phyloP scores from a whole-genome alignment of 2,329 filamentous ascomycete species.

The Byssothecium circinans region DNA sequence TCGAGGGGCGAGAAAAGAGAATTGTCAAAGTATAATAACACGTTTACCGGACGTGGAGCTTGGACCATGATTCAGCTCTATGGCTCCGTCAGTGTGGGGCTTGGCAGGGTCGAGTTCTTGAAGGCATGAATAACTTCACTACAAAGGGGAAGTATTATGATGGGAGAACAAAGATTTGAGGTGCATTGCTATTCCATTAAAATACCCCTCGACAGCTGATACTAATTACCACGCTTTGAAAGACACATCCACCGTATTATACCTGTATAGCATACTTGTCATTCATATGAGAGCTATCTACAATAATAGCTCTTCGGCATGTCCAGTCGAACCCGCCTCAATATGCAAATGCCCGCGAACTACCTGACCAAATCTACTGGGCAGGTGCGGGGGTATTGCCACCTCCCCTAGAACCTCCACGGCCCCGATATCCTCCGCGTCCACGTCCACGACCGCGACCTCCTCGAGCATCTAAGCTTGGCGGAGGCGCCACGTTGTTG shows the following conservation, averaged over 20 bases:
- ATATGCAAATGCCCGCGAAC: background rate
- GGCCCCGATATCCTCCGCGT: constrained; percentile 30
- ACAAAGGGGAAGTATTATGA: no score
- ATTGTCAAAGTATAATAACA: constrained; percentile 30
- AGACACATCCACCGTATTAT: no score
- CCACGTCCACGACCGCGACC: constrained; percentile 37
- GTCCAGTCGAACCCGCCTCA: background rate
- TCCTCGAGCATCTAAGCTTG: constrained; percentile 35
- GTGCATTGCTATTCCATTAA: no score
- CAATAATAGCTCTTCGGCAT: background rate
- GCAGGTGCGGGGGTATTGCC: constrained; percentile 21
- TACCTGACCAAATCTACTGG: constrained; percentile 12
- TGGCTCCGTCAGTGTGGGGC: background rate
- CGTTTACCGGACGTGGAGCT: constrained; percentile 26
- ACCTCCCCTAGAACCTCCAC: constrained; percentile 30
- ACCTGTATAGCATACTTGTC: no score
- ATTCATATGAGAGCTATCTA: background rate
- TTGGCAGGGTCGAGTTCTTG: no score
- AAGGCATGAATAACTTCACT: no score
- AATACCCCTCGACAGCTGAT: no score
- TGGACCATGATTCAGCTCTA: constrained; percentile 16
- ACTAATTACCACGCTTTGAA: no score
- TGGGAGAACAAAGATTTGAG: no score
- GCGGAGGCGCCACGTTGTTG: constrained; percentile 41
- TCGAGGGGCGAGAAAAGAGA: background rate